Evolutionary conservation across 2,329 filamentous ascomycete species (phyloP).

Genomic region (Fusarium domesticum): DNA sequence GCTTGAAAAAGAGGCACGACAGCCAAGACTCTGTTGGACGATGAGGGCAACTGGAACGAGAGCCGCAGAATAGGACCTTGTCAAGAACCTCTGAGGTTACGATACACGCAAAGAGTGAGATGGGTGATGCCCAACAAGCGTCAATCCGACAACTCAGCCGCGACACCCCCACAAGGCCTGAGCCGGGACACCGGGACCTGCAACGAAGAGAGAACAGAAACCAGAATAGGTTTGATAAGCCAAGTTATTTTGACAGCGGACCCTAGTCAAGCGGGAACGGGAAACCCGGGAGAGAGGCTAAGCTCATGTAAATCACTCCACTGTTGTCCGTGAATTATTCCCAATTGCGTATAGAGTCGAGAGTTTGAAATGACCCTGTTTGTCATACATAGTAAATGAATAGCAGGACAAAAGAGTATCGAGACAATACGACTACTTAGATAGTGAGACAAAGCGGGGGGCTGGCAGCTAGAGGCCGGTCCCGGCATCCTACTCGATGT

Average conservation of each 20-base stretch:
- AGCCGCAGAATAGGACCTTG: constrained; percentile 1
- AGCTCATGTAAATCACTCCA: neutral
- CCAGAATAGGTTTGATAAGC: too few relatives aligned
- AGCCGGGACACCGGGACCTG: constrained; percentile 9
- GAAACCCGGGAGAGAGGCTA: constrained; percentile 3
- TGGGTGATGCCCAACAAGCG: too few relatives aligned
- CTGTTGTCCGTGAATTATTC: neutral
- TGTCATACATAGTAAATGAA: too few relatives aligned
- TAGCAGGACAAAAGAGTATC: too few relatives aligned
- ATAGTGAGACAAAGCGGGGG: too few relatives aligned
- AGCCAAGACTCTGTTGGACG: too few relatives aligned
- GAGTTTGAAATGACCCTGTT: neutral
- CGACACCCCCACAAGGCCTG: constrained; percentile 6
- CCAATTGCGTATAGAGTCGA: neutral
- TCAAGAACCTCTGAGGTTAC: constrained; percentile 7
- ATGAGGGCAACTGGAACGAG: neutral
- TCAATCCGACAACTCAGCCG: too few relatives aligned
- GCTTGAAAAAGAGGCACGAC: too few relatives aligned
- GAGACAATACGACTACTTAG: too few relatives aligned
- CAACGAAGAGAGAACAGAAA: too few relatives aligned
- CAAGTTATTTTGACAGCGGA: constrained; percentile 10
- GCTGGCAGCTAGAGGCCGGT: too few relatives aligned
- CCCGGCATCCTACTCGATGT: neutral
- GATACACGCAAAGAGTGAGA: too few relatives aligned
- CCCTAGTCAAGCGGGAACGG: constrained; percentile 10